Evolutionary conservation across 78 protist species (phyloP), one percentile per base, ranked within the genome.

Genomic region (Dictyostelium capitatum): DNA sequence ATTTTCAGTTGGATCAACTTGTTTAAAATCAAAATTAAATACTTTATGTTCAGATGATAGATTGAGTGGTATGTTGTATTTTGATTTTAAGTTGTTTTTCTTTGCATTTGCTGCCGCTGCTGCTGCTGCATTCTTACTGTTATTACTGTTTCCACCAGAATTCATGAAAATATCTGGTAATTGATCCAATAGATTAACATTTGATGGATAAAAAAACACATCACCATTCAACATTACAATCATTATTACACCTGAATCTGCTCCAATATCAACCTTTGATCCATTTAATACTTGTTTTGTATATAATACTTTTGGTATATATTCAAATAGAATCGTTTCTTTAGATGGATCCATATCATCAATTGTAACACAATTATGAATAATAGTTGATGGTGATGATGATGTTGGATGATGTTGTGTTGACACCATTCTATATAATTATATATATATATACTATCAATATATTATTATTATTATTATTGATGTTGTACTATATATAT

Each of bases 191-290:
- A 62, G 30, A 65, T 48, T 53, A 5, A 48, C 51, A 77, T 69
- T 80, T 7, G 72, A 64, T 11, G 93, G 93, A 65, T 87, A 87
- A 50, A 87, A 87, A 41, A 65, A 87, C 6, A 79, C 78, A 65
- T 87, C 93, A 17, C 93, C 93, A 77, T 77, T 87, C 48, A 87
- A 15, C 93, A 87, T 87, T 4, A 87, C 12, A 9, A 69, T 87
- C 93, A 87, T 87, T 23, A 87, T 25, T 8, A 87, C 93, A 57
- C 93, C 93, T 32, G 19, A 53, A 15, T 72, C 53, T 30, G 25
- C 47, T 41, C 37, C 32, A 5, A 25, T 46, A 5, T 11, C 12
- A 3, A 4, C 46, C 23, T 46, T 74, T 23, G 47, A 23, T 25
- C 64, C 70, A 19, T 54, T 47, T 23, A 15, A 23, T 17, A 20